Base-by-base conservation (phyloP, 306 rosid genomes). In the Citrullus amarus region DNA sequence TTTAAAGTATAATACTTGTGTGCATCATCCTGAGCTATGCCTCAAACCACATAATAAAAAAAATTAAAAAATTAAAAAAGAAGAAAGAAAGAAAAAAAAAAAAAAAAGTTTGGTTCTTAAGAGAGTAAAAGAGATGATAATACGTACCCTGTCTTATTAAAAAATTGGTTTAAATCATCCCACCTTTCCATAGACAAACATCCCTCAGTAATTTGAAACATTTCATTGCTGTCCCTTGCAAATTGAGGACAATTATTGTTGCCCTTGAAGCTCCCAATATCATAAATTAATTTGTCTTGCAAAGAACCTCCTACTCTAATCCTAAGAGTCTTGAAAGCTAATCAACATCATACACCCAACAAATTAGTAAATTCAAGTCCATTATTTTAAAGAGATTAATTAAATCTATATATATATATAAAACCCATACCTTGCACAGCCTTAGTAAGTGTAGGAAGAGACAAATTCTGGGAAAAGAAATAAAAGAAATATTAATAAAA, bases 251-350 rank as follows among this genome's bases (percentile, higher is more conserved):
- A 94, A 43, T 89, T 82, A 72, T 4, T 36, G 2, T 4, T 36
- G 2, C 61, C 81, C 83, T 88, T 87, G 86, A 92, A 86, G 77
- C 58, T 78, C 80, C 90, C 98, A 75, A 86, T 84, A 71, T 86
- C 90, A 56, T 94, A 94, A 87, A 90, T 61, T 65, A 94, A 90
- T 79, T 61, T 93, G 74, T 94, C 98, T 92, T 94, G 95, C 88
- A 94, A 83, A 75, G 95, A 90, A 50, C 98, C 98, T 84, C 98
- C 98, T 56, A 92, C 39, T 87, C 98, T 86, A 85, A 94, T 86
- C 87, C 98, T 92, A 81, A 94, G 79, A 76, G 85, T 88, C 85
- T 86, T 81, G 87, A 94, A 82, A 76, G 94, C 98, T 93, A 88
- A 80, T 85, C 75, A 80, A 80, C 15, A 48, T 48, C 15, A 48